These are phyloP conservation scores for Daldinia decipiens DNA, from an alignment of 495 filamentous ascomycete genomes.

Conservation along the genomic window DNA sequence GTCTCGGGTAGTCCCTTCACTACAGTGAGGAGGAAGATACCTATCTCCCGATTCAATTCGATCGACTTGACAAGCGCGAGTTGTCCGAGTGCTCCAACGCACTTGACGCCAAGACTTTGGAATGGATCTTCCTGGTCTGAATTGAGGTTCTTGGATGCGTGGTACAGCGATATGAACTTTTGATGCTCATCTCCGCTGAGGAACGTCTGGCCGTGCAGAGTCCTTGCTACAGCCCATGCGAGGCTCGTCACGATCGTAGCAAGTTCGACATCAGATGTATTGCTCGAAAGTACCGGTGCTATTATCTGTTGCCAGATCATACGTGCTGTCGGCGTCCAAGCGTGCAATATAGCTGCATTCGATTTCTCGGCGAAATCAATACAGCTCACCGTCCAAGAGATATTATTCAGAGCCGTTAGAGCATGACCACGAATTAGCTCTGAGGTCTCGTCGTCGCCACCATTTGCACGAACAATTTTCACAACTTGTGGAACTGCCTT, in stretches of 20 bases:
- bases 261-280: slow-evolving; percentile 67
- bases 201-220: slow-evolving; percentile 58
- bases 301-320: slow-evolving; percentile 64
- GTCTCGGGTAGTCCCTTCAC: slow-evolving; percentile 57
- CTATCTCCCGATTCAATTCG: slow-evolving; percentile 64
- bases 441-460: slow-evolving; percentile 36
- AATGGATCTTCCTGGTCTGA: slow-evolving; percentile 56
- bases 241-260: slow-evolving; percentile 66
- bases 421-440: slow-evolving; percentile 57
- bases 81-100: slow-evolving; percentile 68
- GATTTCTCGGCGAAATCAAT: slow-evolving; percentile 57
- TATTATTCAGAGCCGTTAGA: slow-evolving; percentile 67
- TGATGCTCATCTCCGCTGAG: slow-evolving; percentile 59
- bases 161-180: slow-evolving; percentile 70
- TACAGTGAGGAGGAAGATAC: slow-evolving; percentile 66
- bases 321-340: slow-evolving; percentile 61
- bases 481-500: slow-evolving; percentile 62
- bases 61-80: slow-evolving; percentile 60
- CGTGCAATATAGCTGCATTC: slow-evolving; percentile 53
- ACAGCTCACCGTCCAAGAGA: slow-evolving; percentile 66
- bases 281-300: slow-evolving; percentile 61
- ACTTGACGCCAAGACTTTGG: slow-evolving; percentile 65
- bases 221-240: slow-evolving; percentile 69
- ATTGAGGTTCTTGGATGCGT: slow-evolving; percentile 56
- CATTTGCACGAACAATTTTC: slow-evolving; percentile 47